These are phyloP conservation scores for Cephalotrichum gorgonifer DNA, from an alignment of 2,329 filamentous ascomycete species.

Conservation along the genomic window DNA sequence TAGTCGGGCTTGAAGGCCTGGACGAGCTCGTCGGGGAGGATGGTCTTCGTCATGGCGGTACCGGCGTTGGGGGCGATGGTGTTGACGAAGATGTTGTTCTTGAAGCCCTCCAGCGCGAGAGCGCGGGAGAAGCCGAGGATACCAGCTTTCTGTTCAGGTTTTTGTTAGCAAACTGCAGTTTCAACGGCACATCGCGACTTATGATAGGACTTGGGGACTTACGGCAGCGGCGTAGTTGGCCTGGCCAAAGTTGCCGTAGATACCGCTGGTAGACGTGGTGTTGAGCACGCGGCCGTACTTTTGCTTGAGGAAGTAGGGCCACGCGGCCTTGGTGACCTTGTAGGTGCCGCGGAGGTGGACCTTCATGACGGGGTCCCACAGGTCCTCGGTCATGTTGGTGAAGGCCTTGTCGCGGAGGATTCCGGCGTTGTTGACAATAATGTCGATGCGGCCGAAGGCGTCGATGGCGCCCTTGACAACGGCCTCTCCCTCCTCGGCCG, in stretches of 20 bases:
- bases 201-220: constrained; percentile 24
- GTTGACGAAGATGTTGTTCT: constrained; percentile 98
- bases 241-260: constrained; percentile 98
- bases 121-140: constrained; percentile 94
- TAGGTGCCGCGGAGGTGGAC: constrained; percentile 93
- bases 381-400: constrained; percentile 88
- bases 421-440: constrained; percentile 95
- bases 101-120: constrained; percentile 82
- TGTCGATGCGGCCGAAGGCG: constrained; percentile 84
- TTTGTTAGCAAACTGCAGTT: constrained; percentile 11
- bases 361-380: constrained; percentile 86
- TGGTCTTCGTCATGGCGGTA: constrained; percentile 85
- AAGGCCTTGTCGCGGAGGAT: constrained; percentile 98
- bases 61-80: constrained; percentile 96
- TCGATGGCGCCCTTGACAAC: constrained; percentile 93
- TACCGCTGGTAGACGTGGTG: constrained; percentile 92
- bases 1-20: constrained; percentile 99
- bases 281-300: constrained; percentile 97
- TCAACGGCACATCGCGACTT: too few species aligned
- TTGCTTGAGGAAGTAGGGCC: constrained; percentile 96
- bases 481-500: constrained; percentile 81
- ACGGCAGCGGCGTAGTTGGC: constrained; percentile 91
- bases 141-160: constrained; percentile 65
- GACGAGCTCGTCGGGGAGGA: constrained; percentile 94
- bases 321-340: constrained; percentile 93